Evolutionary conservation across 1,284 basidiomycete species (phyloP).

Genomic region (Sanghuangporus sanghuang): DNA sequence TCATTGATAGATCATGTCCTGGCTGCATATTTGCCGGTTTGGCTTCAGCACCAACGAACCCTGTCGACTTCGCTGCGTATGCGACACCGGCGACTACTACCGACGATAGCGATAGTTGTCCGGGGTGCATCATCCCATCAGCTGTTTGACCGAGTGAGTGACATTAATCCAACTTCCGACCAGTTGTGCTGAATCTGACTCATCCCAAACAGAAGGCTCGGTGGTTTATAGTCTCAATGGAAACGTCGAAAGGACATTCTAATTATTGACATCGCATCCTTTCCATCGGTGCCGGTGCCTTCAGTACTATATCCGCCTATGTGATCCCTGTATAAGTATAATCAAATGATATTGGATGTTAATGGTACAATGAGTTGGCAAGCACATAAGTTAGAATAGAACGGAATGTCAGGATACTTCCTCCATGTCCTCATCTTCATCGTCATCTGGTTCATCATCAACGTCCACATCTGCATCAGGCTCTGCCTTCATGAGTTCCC

Average conservation of each 20-base stretch:
- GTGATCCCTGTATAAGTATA: neutral
- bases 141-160: neutral
- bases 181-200: neutral
- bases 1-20: neutral
- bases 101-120: neutral
- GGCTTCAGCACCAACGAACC: no score
- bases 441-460: slow-evolving; percentile 34
- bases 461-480: slow-evolving; percentile 36
- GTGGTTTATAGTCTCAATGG: neutral
- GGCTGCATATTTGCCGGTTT: neutral
- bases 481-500: slow-evolving; percentile 20
- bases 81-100: neutral
- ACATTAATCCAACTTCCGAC: neutral
- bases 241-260: neutral
- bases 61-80: neutral
- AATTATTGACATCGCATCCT: no score
- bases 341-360: neutral
- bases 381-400: neutral
- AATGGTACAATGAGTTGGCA: neutral
- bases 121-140: neutral
- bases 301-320: neutral
- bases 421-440: slow-evolving; percentile 40
- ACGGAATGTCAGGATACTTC: slow-evolving; percentile 26
- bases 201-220: no score
- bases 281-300: no score